These are phyloP conservation scores for Macrolepiota albuminosa DNA, from an alignment of 768 basidiomycete species.

Conservation along the genomic window DNA sequence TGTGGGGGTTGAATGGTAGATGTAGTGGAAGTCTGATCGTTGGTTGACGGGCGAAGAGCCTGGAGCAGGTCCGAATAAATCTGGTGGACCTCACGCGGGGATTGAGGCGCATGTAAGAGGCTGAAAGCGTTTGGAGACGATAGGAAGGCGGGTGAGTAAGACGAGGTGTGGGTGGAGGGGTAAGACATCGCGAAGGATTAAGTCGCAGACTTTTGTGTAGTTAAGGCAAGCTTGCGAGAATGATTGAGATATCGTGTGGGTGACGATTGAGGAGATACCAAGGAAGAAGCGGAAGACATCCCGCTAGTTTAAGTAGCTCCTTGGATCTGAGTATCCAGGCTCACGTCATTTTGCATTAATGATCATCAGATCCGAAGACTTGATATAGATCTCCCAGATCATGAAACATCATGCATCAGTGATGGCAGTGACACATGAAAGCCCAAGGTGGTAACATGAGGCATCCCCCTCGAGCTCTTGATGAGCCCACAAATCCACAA, in stretches of 20 bases:
- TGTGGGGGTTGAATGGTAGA: background rate
- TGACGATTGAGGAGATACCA: slow-evolving; percentile 10
- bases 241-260: background rate
- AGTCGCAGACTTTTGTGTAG: background rate
- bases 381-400: no score
- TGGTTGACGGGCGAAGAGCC: slow-evolving; percentile 26
- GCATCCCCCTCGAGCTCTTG: no score
- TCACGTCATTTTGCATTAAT: background rate
- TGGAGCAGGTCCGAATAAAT: slow-evolving; percentile 35
- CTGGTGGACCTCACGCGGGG: slow-evolving; percentile 33
- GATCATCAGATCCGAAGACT: no score
- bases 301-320: slow-evolving; percentile 12
- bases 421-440: no score
- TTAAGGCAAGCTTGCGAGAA: background rate
- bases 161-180: slow-evolving; percentile 14
- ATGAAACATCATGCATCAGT: no score
- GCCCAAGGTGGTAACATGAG: no score
- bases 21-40: background rate
- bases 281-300: background rate
- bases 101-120: slow-evolving; percentile 30
- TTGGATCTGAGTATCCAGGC: background rate
- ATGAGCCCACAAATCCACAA: no score
- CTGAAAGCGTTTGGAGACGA: slow-evolving; percentile 25
- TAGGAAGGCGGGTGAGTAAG: slow-evolving; percentile 23
- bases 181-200: background rate